These are phyloP conservation scores for Daldinia grandis DNA, from an alignment of 495 filamentous ascomycete species.

Conservation along the genomic window DNA sequence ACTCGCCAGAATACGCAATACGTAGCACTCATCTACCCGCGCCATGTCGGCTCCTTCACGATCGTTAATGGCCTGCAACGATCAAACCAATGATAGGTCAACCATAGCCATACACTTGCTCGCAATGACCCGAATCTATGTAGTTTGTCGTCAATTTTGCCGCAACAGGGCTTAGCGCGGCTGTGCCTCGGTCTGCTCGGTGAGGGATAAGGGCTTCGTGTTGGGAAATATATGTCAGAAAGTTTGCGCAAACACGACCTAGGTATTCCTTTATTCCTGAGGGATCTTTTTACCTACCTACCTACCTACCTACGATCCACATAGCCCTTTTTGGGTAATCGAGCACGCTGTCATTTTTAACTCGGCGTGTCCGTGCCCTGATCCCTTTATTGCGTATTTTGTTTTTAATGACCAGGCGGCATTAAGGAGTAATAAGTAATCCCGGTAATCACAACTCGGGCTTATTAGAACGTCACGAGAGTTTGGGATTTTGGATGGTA, in stretches of 20 bases:
- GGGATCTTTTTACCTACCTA: no score
- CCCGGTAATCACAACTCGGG: not conserved
- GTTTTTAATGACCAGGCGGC: not conserved
- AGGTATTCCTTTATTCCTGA: not conserved
- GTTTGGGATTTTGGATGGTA: not conserved
- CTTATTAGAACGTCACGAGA: not conserved
- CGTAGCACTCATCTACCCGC: not conserved
- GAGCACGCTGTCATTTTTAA: not conserved
- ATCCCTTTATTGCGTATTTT: not conserved
- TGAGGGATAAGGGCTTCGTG: conserved; percentile 18
- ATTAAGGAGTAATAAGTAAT: not conserved
- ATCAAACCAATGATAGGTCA: conserved; percentile 26
- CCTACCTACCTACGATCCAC: not conserved
- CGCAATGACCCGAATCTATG: conserved; percentile 15
- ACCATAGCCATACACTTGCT: conserved; percentile 34
- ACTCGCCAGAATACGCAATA: not conserved
- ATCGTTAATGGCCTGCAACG: not conserved
- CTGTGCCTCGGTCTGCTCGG: conserved; percentile 19
- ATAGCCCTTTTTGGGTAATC: not conserved
- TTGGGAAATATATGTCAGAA: conserved; percentile 3
- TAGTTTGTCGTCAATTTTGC: conserved; percentile 55
- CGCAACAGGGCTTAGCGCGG: conserved; percentile 57
- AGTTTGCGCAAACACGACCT: not conserved
- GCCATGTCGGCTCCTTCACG: not conserved
- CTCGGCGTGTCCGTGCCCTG: not conserved